phyloP scores from a whole-genome alignment of 371 early-diverging fungal species.

The Rhizopus sp. region DNA sequence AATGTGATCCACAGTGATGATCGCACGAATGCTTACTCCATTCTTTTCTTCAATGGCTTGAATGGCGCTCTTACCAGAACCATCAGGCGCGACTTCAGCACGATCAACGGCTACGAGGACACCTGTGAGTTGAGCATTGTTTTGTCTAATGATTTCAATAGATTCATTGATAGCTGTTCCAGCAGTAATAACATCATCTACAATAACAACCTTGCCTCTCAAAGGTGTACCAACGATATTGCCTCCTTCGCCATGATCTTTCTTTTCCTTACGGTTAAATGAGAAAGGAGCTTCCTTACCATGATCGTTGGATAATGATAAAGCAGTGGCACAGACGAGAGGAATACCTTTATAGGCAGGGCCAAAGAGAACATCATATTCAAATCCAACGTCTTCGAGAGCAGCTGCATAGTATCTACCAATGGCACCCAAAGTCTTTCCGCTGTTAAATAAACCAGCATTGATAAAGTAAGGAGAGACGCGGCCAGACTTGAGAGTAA shows the following conservation, averaged over 20 bases:
- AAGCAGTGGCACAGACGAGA: constrained; percentile 81
- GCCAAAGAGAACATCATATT: constrained; percentile 92
- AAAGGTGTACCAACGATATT: constrained; percentile 88
- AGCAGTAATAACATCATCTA: constrained; percentile 98
- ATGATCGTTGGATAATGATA: constrained; percentile 67
- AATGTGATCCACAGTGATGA: constrained; percentile 86
- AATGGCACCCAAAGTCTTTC: constrained; percentile 77
- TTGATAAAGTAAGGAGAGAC: constrained; percentile 97
- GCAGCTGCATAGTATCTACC: constrained; percentile 91
- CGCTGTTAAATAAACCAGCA: constrained; percentile 93
- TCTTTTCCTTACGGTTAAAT: constrained; percentile 97
- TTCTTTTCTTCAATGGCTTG: constrained; percentile 88
- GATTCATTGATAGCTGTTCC: constrained; percentile 96
- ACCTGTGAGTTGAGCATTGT: constrained; percentile 70
- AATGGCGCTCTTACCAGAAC: constrained; percentile 84
- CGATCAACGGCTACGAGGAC: constrained; percentile 94
- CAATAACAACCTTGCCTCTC: constrained; percentile 76
- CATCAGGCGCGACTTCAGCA: constrained; percentile 77
- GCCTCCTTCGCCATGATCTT: constrained; percentile 98
- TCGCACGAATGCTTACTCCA: constrained; percentile 78
- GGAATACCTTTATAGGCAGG: constrained; percentile 99
- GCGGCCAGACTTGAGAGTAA: constrained; percentile 93
- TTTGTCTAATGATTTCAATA: constrained; percentile 72
- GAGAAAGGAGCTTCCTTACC: constrained; percentile 75
- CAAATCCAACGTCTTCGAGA: constrained; percentile 66